Evolutionary conservation across 768 basidiomycete species (phyloP).

Genomic region (Psilocybe cubensis): DNA sequence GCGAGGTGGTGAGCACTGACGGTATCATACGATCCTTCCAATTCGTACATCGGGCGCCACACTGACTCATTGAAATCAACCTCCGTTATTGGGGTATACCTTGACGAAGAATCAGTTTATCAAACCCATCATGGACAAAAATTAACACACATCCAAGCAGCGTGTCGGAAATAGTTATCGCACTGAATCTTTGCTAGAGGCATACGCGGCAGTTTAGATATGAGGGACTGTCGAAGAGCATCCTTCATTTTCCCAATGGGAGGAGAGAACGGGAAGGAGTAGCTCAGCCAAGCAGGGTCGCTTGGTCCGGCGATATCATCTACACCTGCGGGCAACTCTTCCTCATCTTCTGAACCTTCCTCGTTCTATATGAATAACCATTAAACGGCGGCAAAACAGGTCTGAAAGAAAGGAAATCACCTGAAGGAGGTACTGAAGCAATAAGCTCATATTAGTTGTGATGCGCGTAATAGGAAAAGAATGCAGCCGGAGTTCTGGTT

Average conservation of each 20-base stretch:
- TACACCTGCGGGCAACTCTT: conserved; percentile 31
- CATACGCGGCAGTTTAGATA: conserved; percentile 48
- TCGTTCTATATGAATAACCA: conserved; percentile 53
- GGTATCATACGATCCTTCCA: conserved; percentile 39
- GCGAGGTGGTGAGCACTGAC: conserved; percentile 57
- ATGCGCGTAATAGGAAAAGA: conserved; percentile 1
- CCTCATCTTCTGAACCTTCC: conserved; percentile 59
- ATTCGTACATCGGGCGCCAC: conserved; percentile 56
- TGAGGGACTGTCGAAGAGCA: conserved; percentile 45
- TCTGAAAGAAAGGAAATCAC: conserved; percentile 34
- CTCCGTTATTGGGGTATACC: conserved; percentile 71
- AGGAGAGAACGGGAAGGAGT: conserved; percentile 61
- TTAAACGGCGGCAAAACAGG: conserved; percentile 8
- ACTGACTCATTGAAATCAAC: conserved; percentile 56
- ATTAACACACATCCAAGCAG: conserved; percentile 68
- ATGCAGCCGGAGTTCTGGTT: too few relatives aligned
- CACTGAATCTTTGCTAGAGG: conserved; percentile 42
- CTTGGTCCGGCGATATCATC: conserved; percentile 42
- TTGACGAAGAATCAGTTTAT: conserved; percentile 23
- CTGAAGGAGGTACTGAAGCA: conserved; percentile 63
- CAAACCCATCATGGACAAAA: neutral
- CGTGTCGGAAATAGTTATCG: conserved; percentile 65
- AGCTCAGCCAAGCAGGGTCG: conserved; percentile 62
- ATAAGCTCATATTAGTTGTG: neutral
- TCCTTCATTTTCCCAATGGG: conserved; percentile 45